Evolutionary conservation across 768 basidiomycete species (phyloP).

Genomic region (Lactarius evosmus): DNA sequence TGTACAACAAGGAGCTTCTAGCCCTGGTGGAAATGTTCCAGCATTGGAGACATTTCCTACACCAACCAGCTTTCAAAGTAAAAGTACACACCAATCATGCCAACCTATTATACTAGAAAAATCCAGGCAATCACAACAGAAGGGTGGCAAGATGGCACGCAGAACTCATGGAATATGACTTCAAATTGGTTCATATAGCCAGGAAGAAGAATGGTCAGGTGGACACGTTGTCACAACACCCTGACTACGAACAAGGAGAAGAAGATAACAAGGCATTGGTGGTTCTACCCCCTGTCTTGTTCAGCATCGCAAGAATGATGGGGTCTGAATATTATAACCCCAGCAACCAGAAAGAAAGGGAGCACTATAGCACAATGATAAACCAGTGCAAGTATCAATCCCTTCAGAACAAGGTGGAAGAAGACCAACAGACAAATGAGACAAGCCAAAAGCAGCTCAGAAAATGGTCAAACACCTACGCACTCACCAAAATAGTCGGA

Average conservation of each 20-base stretch:
- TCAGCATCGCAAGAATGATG: too few relatives aligned
- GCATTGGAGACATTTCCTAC: not conserved
- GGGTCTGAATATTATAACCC: too few relatives aligned
- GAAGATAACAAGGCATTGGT: not conserved
- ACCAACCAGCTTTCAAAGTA: not conserved
- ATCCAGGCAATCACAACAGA: not conserved
- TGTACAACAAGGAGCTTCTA: not conserved
- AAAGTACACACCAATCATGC: not conserved
- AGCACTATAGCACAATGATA: too few relatives aligned
- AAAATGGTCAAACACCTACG: too few relatives aligned
- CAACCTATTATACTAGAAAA: not conserved
- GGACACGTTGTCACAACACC: not conserved
- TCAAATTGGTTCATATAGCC: not conserved
- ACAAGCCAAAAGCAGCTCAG: too few relatives aligned
- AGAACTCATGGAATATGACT: not conserved
- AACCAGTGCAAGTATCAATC: too few relatives aligned
- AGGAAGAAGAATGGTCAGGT: too few relatives aligned
- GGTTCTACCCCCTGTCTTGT: too few relatives aligned
- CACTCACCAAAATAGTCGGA: too few relatives aligned
- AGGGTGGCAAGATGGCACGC: not conserved
- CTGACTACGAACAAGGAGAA: not conserved
- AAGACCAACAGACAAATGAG: too few relatives aligned
- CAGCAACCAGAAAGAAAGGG: too few relatives aligned
- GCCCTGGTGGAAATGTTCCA: not conserved
- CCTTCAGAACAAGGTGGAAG: too few relatives aligned